These are phyloP conservation scores for Inga leiocalycina DNA, from an alignment of 306 rosid species.

Conservation along the genomic window DNA sequence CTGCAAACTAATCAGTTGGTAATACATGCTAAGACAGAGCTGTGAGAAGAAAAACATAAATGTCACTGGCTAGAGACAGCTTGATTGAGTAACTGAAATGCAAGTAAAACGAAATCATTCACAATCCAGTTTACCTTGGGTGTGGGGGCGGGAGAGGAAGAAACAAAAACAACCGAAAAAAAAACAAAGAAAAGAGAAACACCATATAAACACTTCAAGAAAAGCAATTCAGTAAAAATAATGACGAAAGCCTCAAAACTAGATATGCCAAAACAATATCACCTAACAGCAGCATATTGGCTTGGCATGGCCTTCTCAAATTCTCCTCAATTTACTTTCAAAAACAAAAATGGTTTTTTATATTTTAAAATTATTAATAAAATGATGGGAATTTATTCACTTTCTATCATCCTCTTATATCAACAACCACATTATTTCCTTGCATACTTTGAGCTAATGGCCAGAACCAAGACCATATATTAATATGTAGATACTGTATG, in stretches of 20 bases:
- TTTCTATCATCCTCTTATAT: not conserved
- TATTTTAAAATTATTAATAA: too few relatives aligned
- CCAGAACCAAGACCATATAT: not conserved
- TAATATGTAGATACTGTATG: not conserved
- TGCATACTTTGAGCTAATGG: not conserved
- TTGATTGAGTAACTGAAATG: not conserved
- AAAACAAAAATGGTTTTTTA: too few relatives aligned
- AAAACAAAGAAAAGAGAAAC: not conserved
- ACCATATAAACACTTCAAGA: not conserved
- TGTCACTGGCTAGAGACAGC: not conserved
- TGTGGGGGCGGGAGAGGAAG: not conserved
- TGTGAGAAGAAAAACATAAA: not conserved
- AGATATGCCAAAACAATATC: not conserved
- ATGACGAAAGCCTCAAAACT: not conserved
- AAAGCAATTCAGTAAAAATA: not conserved
- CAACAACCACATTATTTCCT: not conserved
- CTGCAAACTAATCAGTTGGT: constrained; percentile 22
- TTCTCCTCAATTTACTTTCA: not conserved
- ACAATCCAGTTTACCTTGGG: not conserved
- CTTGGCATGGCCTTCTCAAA: not conserved
- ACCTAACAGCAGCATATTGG: not conserved
- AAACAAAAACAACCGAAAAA: not conserved
- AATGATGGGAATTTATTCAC: not conserved
- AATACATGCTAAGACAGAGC: not conserved
- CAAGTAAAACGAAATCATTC: not conserved